phyloP scores from a whole-genome alignment of 345 rosid genomes.

The Brassica incana region DNA sequence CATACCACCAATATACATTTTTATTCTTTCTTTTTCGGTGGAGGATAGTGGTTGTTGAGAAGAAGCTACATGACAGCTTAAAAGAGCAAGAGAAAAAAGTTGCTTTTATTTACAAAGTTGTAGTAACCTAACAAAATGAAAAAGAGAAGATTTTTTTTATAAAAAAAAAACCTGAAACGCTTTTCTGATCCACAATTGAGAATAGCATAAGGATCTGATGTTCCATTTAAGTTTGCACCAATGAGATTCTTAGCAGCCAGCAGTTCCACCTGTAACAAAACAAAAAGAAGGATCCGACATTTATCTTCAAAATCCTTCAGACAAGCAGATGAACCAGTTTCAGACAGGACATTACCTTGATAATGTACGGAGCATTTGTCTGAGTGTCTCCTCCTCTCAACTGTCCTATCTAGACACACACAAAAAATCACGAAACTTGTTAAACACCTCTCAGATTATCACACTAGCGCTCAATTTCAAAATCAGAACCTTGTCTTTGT shows the following conservation, averaged over 20 bases:
- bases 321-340: not conserved
- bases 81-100: slow-evolving; percentile 10
- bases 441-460: not conserved
- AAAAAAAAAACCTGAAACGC: slow-evolving; percentile 73
- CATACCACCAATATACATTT: slow-evolving; percentile 22
- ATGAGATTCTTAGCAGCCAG: slow-evolving; percentile 98
- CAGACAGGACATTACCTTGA: slow-evolving; percentile 31
- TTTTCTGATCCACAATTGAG: slow-evolving; percentile 94
- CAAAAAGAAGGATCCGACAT: not conserved
- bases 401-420: slow-evolving; percentile 5
- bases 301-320: not conserved
- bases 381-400: slow-evolving; percentile 70
- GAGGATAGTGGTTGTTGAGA: slow-evolving; percentile 20
- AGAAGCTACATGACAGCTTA: slow-evolving; percentile 15
- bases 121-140: not conserved
- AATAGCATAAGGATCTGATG: slow-evolving; percentile 97
- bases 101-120: slow-evolving; percentile 12
- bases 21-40: not conserved
- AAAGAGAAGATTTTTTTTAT: not conserved
- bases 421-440: not conserved
- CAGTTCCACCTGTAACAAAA: slow-evolving; percentile 62
- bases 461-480: not conserved
- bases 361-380: slow-evolving; percentile 66
- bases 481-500: slow-evolving; percentile 58
- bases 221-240: slow-evolving; percentile 93